A percentile compares a stretch with the other conserved stretches of the same genome.
Evolutionary conservation across 495 filamentous ascomycete genomes (phyloP).

Genomic region (Talaromyces proteolyticus): DNA sequence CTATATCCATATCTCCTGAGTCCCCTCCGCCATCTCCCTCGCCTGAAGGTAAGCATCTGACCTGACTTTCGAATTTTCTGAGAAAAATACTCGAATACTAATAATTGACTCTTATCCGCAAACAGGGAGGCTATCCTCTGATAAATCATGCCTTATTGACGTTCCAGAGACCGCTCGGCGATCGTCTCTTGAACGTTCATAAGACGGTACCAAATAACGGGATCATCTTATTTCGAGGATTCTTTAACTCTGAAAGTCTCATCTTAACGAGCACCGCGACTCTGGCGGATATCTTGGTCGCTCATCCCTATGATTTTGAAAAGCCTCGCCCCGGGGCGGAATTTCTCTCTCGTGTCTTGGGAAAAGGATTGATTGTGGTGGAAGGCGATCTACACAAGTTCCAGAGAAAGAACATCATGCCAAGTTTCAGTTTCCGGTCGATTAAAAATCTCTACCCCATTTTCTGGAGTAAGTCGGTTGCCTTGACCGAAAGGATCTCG

Average conservation of each 20-base stretch:
- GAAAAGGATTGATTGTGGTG: slow-evolving; percentile 15
- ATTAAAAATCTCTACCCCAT: slow-evolving; percentile 64
- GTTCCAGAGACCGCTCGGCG: no score
- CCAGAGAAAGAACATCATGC: slow-evolving; percentile 60
- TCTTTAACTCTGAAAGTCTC: slow-evolving; percentile 18
- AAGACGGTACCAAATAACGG: slow-evolving; percentile 24
- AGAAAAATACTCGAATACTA: no score
- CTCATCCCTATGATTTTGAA: slow-evolving; percentile 16
- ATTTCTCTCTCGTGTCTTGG: slow-evolving; percentile 10
- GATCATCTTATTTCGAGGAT: slow-evolving; percentile 15
- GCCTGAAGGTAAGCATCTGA: no score
- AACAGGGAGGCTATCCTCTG: no score
- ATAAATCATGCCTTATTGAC: no score
- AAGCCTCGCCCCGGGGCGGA: slow-evolving; percentile 12
- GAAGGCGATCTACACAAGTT: slow-evolving; percentile 15
- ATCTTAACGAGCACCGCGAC: slow-evolving; percentile 13
- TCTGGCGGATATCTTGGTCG: slow-evolving; percentile 14
- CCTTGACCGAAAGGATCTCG: neutral
- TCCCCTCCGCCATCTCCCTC: no score
- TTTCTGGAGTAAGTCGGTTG: slow-evolving; percentile 55
- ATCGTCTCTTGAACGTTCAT: no score
- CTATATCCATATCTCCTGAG: no score
- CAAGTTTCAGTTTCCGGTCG: slow-evolving; percentile 65
- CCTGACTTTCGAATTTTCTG: no score
- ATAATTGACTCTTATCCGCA: no score